Percentiles rank a stretch among this genome's conserved stretches.
Evolutionary conservation across 2,329 filamentous ascomycete species (phyloP).

Genomic region (Penicillium crustosum): DNA sequence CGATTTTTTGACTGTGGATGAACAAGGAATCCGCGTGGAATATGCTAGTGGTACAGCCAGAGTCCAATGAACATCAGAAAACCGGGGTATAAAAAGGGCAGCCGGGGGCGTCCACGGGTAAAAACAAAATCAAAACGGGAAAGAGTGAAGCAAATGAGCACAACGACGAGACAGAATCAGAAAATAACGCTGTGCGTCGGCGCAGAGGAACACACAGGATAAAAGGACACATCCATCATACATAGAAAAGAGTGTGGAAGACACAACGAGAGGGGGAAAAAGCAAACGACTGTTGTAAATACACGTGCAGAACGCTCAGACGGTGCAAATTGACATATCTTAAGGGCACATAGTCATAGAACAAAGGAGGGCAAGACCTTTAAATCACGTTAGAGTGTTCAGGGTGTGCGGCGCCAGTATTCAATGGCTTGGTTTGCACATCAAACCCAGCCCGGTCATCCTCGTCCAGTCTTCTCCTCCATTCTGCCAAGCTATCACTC

Average conservation of each 20-base stretch:
- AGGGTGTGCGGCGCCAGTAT: constrained; percentile 18
- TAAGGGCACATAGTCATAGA: constrained; percentile 28
- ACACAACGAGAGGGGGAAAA: constrained; percentile 4
- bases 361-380: constrained; percentile 15
- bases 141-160: constrained; percentile 5
- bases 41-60: constrained; percentile 31
- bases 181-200: constrained; percentile 18
- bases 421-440: constrained; percentile 29
- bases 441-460: constrained; percentile 45
- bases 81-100: constrained; percentile 29
- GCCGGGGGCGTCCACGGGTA: constrained; percentile 2
- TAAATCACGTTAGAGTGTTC: constrained; percentile 38
- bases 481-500: constrained; percentile 73
- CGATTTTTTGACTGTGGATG: constrained; percentile 18
- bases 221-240: constrained; percentile 20
- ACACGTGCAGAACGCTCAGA: constrained; percentile 24
- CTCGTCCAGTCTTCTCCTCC: constrained; percentile 73
- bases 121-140: constrained; percentile 4
- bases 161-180: constrained; percentile 6
- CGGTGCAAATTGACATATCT: constrained; percentile 25
- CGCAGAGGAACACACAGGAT: not conserved
- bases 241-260: constrained; percentile 13
- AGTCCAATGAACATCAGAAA: constrained; percentile 31
- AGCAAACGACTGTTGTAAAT: constrained; percentile 8
- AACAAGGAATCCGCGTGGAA: constrained; percentile 17